Evolutionary conservation across 2,329 filamentous ascomycete genomes (phyloP).

Genomic region (Balansia obtecta): DNA sequence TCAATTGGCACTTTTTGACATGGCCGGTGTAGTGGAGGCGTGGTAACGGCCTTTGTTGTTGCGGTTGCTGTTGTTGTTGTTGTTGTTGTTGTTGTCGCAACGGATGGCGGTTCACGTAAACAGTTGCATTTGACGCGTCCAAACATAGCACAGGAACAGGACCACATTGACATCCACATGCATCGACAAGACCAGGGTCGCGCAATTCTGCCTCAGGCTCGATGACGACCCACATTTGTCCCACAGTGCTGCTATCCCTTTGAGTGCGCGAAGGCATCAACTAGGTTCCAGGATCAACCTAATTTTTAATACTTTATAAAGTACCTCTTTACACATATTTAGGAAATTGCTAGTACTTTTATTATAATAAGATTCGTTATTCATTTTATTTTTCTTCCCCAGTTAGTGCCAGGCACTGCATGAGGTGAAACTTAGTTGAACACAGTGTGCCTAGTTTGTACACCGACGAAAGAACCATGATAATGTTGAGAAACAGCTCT

Average conservation of each 20-base stretch:
- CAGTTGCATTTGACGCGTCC: slow-evolving; percentile 10
- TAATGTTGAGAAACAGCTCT: too few relatives aligned
- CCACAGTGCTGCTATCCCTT: not conserved
- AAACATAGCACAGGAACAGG: not conserved
- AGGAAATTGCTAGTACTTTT: too few relatives aligned
- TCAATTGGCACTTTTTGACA: slow-evolving; percentile 12
- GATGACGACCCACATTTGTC: not conserved
- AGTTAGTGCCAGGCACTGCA: too few relatives aligned
- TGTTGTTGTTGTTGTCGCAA: slow-evolving; percentile 8
- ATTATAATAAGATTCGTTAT: too few relatives aligned
- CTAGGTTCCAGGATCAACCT: too few relatives aligned
- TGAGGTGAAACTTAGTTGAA: too few relatives aligned
- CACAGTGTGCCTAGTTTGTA: too few relatives aligned
- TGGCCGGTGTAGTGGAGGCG: slow-evolving; percentile 5
- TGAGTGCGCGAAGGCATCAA: too few relatives aligned
- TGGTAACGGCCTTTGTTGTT: slow-evolving; percentile 16
- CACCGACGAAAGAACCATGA: too few relatives aligned
- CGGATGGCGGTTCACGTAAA: slow-evolving; percentile 12
- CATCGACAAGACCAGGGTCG: not conserved
- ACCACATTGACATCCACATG: not conserved
- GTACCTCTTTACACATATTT: too few relatives aligned
- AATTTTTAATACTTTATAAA: too few relatives aligned
- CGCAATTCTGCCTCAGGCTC: slow-evolving; percentile 6
- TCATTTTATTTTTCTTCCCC: too few relatives aligned
- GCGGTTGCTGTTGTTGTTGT: slow-evolving; percentile 9